Base-by-base conservation (phyloP, 2,329 filamentous ascomycete species). In the Lachnum nothofagi region DNA sequence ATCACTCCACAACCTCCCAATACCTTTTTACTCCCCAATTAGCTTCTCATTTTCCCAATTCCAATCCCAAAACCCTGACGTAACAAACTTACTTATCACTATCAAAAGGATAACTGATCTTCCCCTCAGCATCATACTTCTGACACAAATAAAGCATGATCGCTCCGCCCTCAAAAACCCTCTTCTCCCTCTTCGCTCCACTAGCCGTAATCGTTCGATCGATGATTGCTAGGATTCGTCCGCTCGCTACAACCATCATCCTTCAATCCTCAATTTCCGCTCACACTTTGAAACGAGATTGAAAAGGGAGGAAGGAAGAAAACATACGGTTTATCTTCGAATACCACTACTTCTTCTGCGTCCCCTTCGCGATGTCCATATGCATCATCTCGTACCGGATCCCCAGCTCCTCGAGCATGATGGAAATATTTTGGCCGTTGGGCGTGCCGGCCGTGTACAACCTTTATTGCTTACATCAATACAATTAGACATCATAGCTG, bases 351-450 rank as follows among this genome's bases (percentile, higher is more conserved):
- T 91, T 78, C 61, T 91, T 91, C 61, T 91, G 88, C 19, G 72
- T 75, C 65, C 88, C 86, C 53, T 85, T 85, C 55, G 66, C 71
- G 52, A 93, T 77, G n/a, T 85, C 76, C 58, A 93, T 81, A 34
- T 77, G 72, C 44, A 82, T 76, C 44, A 81, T 78, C 69, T 88
- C 82, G 71, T 93, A 93, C 16, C 83, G 78, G 35, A 91, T 70
- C 58, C 83, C 83, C 5, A 94, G 75, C 70, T 93, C 89, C 70
- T 93, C 88, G 17, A 95, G 72, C 7, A 86, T 75, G 57, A 94
- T 93, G 48, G 86, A 88, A 50, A 87, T 78, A 68, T 94, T 94
- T 74, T 91, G 85, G 56, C 89, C 88, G 68, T 95, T 95, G 42
- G 89, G 88, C 44, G 89, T 95, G 60, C 82, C 77, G 7, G 78